Evolutionary conservation across 768 basidiomycete genomes (phyloP), one percentile per base, ranked within the genome.

Genomic region (Russula sp.): DNA sequence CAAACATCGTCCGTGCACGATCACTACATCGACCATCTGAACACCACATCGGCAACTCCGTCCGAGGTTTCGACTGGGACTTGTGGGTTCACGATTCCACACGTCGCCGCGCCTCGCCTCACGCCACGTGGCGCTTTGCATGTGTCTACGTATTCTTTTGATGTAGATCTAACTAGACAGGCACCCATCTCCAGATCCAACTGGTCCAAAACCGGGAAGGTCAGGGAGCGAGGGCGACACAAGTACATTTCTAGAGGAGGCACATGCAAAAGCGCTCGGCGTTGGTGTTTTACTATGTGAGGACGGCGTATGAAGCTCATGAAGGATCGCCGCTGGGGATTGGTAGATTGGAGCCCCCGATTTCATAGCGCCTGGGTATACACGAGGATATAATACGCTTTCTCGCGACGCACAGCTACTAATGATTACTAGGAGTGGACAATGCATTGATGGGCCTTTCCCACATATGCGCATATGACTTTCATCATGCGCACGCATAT

Each of bases 141-240:
- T n/a, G n/a, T n/a, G n/a, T n/a, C n/a, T n/a, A n/a, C n/a, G n/a
- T n/a, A n/a, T n/a, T n/a, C n/a, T n/a, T n/a, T n/a, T n/a, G n/a
- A n/a, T n/a, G n/a, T 14, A 26, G 28, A 30, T 24, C 32, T 63
- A 52, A 38, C 62, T 53, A 36, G 57, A 46, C 42, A 13, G 5
- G 53, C 44, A 22, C n/a, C 54, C 53, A 40, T 46, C n/a, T n/a
- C n/a, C 32, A 16, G 62, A 50, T 57, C n/a, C n/a, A n/a, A n/a
- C 48, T 22, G 51, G 13, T 30, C 40, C 54, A 14, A 8, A 22
- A 26, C 13, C 30, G 16, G 30, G 36, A 13, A 36, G 13, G 36
- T 36, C 5, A 36, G 13, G n/a, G 44, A 22, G 57, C 40, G 46
- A 50, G 62, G 56, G 38, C 18, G 40, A 44, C 56, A 57, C 38